Percentiles rank a stretch among this genome's conserved stretches.
Conservation (phyloP, 306 rosid genomes). For the Dryas drummondii region DNA sequence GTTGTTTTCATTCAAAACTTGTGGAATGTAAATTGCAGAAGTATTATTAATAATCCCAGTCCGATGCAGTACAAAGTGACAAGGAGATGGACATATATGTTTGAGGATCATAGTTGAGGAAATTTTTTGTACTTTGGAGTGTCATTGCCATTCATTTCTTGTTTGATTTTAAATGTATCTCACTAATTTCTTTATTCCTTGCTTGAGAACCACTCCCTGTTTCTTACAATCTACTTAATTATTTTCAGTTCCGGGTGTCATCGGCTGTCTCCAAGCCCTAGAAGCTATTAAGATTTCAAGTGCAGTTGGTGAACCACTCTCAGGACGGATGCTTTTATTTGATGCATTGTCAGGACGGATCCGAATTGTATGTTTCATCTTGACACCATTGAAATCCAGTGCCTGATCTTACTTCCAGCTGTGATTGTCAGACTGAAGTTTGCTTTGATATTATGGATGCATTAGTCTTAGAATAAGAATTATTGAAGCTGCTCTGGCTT, state of each 20-base stretch:
- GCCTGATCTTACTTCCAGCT: not conserved
- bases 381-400: not conserved
- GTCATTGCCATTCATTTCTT: not conserved
- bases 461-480: not conserved
- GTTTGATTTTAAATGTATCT: not conserved
- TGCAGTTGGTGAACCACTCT: slow-evolving; percentile 84
- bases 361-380: slow-evolving; percentile 58
- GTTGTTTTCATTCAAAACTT: not conserved
- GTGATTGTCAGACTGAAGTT: not conserved
- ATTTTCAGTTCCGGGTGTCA: slow-evolving; percentile 91
- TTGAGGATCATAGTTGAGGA: not conserved
- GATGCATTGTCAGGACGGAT: slow-evolving; percentile 81
- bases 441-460: not conserved
- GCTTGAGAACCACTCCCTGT: not conserved
- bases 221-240: slow-evolving; percentile 12
- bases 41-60: not conserved
- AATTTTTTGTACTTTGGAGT: not conserved
- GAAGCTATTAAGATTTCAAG: slow-evolving; percentile 93
- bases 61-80: not conserved
- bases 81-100: not conserved
- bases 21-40: not conserved
- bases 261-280: slow-evolving; percentile 96
- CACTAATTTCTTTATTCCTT: not conserved
- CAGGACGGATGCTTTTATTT: slow-evolving; percentile 88
- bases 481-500: not conserved